phyloP scores from a whole-genome alignment of 2,329 filamentous ascomycete species.

The Colletotrichum tabaci region DNA sequence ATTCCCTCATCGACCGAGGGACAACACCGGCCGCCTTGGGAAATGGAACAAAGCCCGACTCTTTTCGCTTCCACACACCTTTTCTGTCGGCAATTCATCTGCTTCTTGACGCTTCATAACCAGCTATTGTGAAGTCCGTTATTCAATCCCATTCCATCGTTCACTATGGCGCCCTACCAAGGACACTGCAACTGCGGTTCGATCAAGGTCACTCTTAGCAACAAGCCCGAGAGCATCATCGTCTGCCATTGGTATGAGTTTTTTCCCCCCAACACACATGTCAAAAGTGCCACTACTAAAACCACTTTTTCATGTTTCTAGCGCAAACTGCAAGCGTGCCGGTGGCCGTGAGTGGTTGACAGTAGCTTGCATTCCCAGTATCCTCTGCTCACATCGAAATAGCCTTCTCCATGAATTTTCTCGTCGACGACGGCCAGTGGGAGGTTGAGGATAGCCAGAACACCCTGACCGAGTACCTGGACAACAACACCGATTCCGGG shows the following conservation, averaged over 20 bases:
- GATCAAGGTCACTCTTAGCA: slow-evolving; percentile 20
- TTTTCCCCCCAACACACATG: background rate
- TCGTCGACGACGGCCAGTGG: slow-evolving; percentile 19
- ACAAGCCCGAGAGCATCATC: slow-evolving; percentile 27
- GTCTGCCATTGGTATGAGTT: slow-evolving; percentile 31
- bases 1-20: background rate
- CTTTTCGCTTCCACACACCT: no score
- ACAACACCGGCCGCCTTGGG: no score
- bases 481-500: slow-evolving; percentile 33
- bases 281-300: background rate
- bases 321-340: slow-evolving; percentile 37
- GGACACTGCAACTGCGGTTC: slow-evolving; percentile 38
- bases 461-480: slow-evolving; percentile 24
- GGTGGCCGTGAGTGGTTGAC: slow-evolving; percentile 19
- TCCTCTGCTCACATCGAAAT: background rate
- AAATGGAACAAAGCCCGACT: background rate
- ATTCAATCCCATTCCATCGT: background rate
- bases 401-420: slow-evolving; percentile 38
- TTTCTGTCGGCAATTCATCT: background rate
- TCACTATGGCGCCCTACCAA: slow-evolving; percentile 17
- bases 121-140: background rate
- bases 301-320: background rate
- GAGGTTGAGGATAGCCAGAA: slow-evolving; percentile 23
- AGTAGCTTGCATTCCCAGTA: background rate
- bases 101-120: background rate